phyloP scores from a whole-genome alignment of 2,329 filamentous ascomycete species.

The Acrodontium crateriforme region DNA sequence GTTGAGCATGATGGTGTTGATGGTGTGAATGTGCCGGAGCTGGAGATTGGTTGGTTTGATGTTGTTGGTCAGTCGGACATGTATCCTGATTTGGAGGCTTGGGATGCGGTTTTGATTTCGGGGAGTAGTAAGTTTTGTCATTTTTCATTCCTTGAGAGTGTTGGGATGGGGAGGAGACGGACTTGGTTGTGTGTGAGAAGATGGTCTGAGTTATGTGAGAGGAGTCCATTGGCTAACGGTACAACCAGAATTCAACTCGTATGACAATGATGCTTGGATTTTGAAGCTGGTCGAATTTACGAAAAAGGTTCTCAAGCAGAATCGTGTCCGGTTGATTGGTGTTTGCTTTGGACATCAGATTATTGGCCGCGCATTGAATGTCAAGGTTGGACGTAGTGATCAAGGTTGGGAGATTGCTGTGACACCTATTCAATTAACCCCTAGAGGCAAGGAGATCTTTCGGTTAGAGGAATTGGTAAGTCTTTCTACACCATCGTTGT shows the following conservation, averaged over 20 bases:
- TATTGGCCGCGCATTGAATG: constrained; percentile 56
- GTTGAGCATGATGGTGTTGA: constrained; percentile 35
- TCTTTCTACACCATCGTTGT: neutral
- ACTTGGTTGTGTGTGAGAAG: no score
- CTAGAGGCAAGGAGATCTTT: constrained; percentile 59
- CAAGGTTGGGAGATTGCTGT: constrained; percentile 75
- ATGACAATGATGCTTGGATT: constrained; percentile 65
- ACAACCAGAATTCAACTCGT: constrained; percentile 52
- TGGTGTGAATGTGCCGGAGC: constrained; percentile 27
- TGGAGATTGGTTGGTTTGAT: constrained; percentile 54
- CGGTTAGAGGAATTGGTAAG: constrained; percentile 46
- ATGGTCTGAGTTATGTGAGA: no score
- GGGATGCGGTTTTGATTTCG: constrained; percentile 74
- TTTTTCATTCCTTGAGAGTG: neutral
- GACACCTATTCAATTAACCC: constrained; percentile 51
- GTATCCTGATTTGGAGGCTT: constrained; percentile 58
- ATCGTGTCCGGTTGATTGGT: constrained; percentile 57
- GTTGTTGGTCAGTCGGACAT: constrained; percentile 49
- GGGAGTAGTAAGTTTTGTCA: constrained; percentile 34
- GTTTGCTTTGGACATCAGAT: constrained; percentile 87
- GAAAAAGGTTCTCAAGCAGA: constrained; percentile 43
- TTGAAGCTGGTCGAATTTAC: constrained; percentile 57
- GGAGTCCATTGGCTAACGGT: no score
- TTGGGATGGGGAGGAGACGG: constrained; percentile 11
- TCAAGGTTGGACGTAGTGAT: constrained; percentile 50